These are phyloP conservation scores for Dothistroma septosporum DNA, from an alignment of 2,329 filamentous ascomycete genomes.

Conservation along the genomic window DNA sequence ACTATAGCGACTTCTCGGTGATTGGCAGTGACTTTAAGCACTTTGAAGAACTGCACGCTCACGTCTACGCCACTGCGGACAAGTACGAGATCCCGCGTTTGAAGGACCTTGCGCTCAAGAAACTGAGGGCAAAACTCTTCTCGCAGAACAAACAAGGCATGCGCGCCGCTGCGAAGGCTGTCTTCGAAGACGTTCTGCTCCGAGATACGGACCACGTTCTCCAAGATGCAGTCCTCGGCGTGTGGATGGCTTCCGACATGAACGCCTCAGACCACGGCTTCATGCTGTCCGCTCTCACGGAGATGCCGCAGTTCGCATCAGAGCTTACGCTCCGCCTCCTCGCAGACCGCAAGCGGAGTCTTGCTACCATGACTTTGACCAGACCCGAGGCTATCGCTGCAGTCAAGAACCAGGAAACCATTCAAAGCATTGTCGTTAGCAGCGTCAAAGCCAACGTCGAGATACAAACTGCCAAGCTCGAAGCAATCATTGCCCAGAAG, in stretches of 20 bases:
- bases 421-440: background rate
- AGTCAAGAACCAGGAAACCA: background rate
- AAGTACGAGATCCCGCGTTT: constrained; percentile 7
- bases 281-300: background rate
- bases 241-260: background rate
- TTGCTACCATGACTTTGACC: background rate
- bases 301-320: background rate
- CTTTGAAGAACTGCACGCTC: background rate
- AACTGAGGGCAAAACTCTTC: constrained; percentile 5
- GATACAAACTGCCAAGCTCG: background rate
- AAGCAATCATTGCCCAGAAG: background rate
- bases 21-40: background rate
- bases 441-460: background rate
- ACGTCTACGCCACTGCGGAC: background rate
- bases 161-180: background rate
- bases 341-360: background rate
- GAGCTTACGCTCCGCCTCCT: background rate
- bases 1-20: background rate
- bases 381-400: background rate
- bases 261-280: background rate
- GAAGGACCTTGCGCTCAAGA: constrained; percentile 7
- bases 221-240: background rate
- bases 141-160: background rate
- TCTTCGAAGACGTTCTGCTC: background rate
- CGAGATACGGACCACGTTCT: background rate